Percentiles rank a stretch among this genome's conserved stretches.
Conservation (phyloP, 768 basidiomycete genomes). For the Lactarius sanguifluus region DNA sequence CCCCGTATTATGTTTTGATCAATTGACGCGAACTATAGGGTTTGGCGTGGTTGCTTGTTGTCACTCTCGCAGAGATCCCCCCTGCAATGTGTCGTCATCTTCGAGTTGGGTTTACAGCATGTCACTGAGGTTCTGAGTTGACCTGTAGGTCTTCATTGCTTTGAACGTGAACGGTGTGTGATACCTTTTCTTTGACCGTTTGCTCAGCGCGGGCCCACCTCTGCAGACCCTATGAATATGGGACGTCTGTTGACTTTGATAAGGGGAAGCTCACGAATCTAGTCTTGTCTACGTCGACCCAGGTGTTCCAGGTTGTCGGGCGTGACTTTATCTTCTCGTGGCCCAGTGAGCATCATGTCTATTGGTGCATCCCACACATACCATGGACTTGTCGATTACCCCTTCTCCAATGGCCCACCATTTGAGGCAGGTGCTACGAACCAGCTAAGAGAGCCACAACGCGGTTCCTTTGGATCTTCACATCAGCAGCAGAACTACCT, state of each 20-base stretch:
- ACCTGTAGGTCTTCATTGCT: slow-evolving; percentile 2
- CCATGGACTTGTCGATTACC: slow-evolving; percentile 2
- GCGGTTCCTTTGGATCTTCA: neutral
- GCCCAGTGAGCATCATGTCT: neutral
- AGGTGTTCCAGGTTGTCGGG: neutral
- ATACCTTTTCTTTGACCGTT: neutral
- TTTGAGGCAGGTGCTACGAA: neutral
- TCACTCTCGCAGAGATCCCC: slow-evolving; percentile 6
- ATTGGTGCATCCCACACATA: neutral
- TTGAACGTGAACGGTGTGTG: slow-evolving; percentile 14
- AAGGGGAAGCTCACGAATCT: neutral
- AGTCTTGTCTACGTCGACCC: neutral
- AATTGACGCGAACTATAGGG: neutral
- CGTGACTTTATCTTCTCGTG: neutral
- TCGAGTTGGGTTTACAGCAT: neutral
- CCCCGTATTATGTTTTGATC: neutral
- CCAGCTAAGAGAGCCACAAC: neutral
- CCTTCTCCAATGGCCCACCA: neutral
- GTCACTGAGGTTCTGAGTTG: neutral
- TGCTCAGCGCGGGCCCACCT: neutral
- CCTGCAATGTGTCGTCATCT: slow-evolving; percentile 3
- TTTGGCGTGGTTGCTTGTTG: slow-evolving; percentile 6
- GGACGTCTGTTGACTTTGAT: neutral
- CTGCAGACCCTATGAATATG: neutral
- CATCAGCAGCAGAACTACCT: neutral